These are phyloP conservation scores for Geotrichum siamense DNA, from an alignment of 1,139 yeast species.

Conservation along the genomic window DNA sequence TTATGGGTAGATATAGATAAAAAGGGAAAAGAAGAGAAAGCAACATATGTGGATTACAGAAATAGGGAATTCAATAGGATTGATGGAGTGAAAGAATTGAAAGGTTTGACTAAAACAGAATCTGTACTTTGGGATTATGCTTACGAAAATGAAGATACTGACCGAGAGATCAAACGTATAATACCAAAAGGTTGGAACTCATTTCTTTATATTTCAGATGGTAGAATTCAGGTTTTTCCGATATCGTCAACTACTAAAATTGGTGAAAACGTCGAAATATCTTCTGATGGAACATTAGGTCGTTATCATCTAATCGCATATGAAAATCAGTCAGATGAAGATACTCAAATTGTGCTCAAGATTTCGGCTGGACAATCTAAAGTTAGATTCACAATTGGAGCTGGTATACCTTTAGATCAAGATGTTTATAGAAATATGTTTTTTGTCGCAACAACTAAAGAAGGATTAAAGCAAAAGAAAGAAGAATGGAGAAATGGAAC, in stretches of 20 bases:
- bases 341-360: neutral
- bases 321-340: neutral
- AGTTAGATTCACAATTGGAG: conserved; percentile 38
- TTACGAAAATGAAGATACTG: neutral
- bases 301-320: conserved; percentile 7
- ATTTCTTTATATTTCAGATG: conserved; percentile 53
- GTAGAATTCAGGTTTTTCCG: conserved; percentile 1
- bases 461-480: conserved; percentile 19
- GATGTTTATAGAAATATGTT: conserved; percentile 74
- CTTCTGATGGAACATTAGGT: neutral
- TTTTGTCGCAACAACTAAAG: conserved; percentile 60
- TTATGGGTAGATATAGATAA: conserved; percentile 83
- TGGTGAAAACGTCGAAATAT: conserved; percentile 37
- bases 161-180: neutral
- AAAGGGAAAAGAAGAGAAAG: conserved; percentile 54
- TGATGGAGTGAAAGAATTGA: neutral
- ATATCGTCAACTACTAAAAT: neutral
- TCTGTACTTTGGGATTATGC: neutral
- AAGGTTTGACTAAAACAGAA: neutral
- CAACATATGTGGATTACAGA: conserved; percentile 45
- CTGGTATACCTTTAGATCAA: conserved; percentile 65
- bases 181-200: conserved; percentile 46
- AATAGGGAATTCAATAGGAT: neutral
- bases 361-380: neutral
- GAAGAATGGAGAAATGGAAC: neutral